Conservation (phyloP, 208 protist species). For the Acanthamoeba castellanii region DNA sequence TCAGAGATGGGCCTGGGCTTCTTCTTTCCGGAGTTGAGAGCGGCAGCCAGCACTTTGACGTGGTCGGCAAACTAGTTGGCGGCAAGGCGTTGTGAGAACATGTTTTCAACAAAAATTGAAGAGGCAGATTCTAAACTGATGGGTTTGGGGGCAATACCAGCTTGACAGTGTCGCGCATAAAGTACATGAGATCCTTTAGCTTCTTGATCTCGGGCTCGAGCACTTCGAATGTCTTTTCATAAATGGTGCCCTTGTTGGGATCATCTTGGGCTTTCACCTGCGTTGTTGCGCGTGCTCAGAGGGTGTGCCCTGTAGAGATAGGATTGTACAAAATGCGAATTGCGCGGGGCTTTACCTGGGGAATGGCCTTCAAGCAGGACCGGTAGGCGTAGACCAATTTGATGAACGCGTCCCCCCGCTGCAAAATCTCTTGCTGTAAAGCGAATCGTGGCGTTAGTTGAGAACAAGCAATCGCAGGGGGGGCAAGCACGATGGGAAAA, state of each 20-base stretch:
- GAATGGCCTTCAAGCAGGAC: slow-evolving; percentile 82
- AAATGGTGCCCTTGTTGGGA: slow-evolving; percentile 86
- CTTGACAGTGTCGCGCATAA: slow-evolving; percentile 61
- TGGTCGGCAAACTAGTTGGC: slow-evolving; percentile 76
- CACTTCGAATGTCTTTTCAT: slow-evolving; percentile 86
- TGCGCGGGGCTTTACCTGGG: slow-evolving; percentile 34
- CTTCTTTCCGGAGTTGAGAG: slow-evolving; percentile 77
- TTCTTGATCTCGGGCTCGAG: slow-evolving; percentile 89
- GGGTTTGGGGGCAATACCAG: background rate
- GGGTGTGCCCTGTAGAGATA: background rate
- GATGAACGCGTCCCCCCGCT: slow-evolving; percentile 83
- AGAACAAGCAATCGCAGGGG: background rate
- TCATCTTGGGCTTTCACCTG: slow-evolving; percentile 86
- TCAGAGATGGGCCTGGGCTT: slow-evolving; percentile 74
- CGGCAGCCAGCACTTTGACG: slow-evolving; percentile 77
- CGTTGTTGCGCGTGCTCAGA: background rate
- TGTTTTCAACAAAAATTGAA: background rate
- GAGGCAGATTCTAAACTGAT: background rate
- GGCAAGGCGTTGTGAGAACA: background rate
- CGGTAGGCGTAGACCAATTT: slow-evolving; percentile 88
- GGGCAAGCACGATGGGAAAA: background rate
- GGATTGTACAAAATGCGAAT: background rate
- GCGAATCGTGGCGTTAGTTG: background rate
- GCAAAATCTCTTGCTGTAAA: slow-evolving; percentile 81
- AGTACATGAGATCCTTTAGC: slow-evolving; percentile 85